phyloP scores from a whole-genome alignment of 1,284 basidiomycete species.

The Trichosporon asahii region DNA sequence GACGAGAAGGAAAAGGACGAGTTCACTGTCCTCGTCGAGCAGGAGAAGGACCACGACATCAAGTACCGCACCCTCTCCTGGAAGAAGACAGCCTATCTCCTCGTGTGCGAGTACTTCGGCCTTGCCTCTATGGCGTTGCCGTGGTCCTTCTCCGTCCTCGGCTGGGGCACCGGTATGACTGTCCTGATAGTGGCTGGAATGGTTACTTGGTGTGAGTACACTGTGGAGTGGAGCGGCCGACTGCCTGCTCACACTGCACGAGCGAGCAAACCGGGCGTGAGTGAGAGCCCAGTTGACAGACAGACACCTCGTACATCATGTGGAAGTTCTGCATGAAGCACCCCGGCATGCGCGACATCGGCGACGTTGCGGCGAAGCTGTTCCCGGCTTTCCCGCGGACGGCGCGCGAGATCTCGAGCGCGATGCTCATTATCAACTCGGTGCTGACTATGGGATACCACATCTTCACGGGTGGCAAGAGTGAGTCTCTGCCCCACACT shows the following conservation, averaged over 20 bases:
- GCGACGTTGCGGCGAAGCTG: conserved; percentile 61
- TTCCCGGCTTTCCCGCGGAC: conserved; percentile 29
- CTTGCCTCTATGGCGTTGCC: conserved; percentile 45
- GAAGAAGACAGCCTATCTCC: conserved; percentile 42
- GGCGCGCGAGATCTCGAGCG: conserved; percentile 37
- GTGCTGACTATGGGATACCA: conserved; percentile 50
- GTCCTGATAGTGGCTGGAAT: conserved; percentile 60
- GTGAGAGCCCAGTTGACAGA: conserved; percentile 6
- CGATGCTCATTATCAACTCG: conserved; percentile 43
- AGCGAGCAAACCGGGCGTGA: too few species aligned
- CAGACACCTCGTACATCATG: conserved; percentile 40
- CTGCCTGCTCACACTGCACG: too few species aligned
- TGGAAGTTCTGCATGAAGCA: conserved; percentile 60
- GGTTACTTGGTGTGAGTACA: conserved; percentile 40
- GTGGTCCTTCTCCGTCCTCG: conserved; percentile 39
- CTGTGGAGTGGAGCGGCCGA: background rate
- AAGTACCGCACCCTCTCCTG: conserved; percentile 37
- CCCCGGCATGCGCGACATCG: conserved; percentile 61
- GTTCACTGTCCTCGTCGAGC: conserved; percentile 31
- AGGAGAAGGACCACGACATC: conserved; percentile 37
- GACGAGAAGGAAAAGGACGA: background rate
- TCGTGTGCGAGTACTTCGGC: conserved; percentile 48
- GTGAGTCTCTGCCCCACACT: background rate
- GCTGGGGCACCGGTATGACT: conserved; percentile 53
- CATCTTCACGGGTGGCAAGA: conserved; percentile 48